phyloP scores from a whole-genome alignment of 2,329 filamentous ascomycete genomes.

The Talaromyces sp. region DNA sequence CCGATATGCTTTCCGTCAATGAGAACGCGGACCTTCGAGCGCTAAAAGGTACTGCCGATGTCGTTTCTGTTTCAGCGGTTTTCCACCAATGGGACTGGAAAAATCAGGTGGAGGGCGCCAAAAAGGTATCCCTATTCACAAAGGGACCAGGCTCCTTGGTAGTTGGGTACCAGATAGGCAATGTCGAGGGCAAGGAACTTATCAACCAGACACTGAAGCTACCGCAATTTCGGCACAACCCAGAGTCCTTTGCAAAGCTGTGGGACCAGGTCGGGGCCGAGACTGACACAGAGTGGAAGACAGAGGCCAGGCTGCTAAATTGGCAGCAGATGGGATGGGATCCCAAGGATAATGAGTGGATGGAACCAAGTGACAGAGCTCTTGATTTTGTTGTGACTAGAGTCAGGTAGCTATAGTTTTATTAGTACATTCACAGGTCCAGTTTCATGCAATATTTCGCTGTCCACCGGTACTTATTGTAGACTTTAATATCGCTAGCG shows the following conservation, averaged over 20 bases:
- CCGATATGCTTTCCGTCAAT: slow-evolving; percentile 31
- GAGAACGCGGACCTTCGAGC: background rate
- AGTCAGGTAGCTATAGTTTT: background rate
- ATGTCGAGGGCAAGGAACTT: slow-evolving; percentile 10
- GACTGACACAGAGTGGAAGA: slow-evolving; percentile 47
- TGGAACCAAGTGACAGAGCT: background rate
- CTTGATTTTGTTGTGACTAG: slow-evolving; percentile 3
- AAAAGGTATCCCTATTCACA: slow-evolving; percentile 27
- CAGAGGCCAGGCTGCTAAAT: slow-evolving; percentile 15
- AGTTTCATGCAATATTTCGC: background rate
- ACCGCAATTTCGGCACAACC: slow-evolving; percentile 43
- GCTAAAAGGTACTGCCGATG: slow-evolving; percentile 23
- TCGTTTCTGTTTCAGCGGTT: slow-evolving; percentile 37
- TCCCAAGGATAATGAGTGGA: background rate
- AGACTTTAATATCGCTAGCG: no score
- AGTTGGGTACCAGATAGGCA: slow-evolving; percentile 18
- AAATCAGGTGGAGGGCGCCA: slow-evolving; percentile 24
- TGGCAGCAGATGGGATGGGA: slow-evolving; percentile 6
- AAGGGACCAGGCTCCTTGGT: slow-evolving; percentile 17
- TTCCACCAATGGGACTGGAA: slow-evolving; percentile 38
- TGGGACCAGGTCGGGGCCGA: slow-evolving; percentile 50
- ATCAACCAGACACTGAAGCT: background rate
- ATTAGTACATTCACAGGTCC: background rate
- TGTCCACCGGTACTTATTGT: no score
- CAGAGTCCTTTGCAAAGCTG: slow-evolving; percentile 45